Conservation (phyloP, 2,329 filamentous ascomycete genomes). For the Pseudopyrenochaeta lycopersici region DNA sequence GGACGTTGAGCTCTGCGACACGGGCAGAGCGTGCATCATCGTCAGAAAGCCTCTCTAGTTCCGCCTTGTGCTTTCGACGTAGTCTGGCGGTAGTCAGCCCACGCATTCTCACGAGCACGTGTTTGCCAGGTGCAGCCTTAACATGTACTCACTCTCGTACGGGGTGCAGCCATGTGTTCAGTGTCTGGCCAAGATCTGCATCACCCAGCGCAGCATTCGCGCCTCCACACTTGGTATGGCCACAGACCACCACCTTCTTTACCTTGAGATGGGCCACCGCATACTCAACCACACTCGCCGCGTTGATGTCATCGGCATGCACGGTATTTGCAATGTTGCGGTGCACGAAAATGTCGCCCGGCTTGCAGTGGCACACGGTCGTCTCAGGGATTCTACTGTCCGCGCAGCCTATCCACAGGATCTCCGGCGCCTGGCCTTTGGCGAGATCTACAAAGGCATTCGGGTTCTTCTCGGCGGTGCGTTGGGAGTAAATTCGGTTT, state of each 20-base stretch:
- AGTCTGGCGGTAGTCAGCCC: conserved; percentile 39
- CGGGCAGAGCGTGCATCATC: conserved; percentile 63
- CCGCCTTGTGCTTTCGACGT: conserved; percentile 61
- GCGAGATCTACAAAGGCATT: conserved; percentile 75
- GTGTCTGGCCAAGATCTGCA: conserved; percentile 63
- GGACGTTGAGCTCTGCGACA: conserved; percentile 80
- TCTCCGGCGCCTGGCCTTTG: conserved; percentile 71
- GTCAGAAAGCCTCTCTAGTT: conserved; percentile 57
- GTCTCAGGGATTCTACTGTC: conserved; percentile 88
- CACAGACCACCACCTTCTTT: conserved; percentile 69
- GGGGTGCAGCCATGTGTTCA: conserved; percentile 70
- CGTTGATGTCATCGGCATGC: conserved; percentile 77
- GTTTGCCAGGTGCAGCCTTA: too few species aligned
- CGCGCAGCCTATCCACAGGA: conserved; percentile 87
- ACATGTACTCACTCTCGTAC: conserved; percentile 53
- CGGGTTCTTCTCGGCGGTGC: conserved; percentile 72
- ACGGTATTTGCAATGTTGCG: conserved; percentile 91
- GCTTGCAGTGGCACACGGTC: conserved; percentile 78
- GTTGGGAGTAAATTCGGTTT: conserved; percentile 75
- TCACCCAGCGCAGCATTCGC: conserved; percentile 65
- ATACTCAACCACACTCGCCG: conserved; percentile 79
- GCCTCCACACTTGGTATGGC: conserved; percentile 69
- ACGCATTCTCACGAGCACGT: not conserved
- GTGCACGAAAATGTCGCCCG: conserved; percentile 88
- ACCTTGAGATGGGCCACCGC: conserved; percentile 77